Base-by-base conservation (phyloP, 2,329 filamentous ascomycete genomes). In the Exophiala sp. region DNA sequence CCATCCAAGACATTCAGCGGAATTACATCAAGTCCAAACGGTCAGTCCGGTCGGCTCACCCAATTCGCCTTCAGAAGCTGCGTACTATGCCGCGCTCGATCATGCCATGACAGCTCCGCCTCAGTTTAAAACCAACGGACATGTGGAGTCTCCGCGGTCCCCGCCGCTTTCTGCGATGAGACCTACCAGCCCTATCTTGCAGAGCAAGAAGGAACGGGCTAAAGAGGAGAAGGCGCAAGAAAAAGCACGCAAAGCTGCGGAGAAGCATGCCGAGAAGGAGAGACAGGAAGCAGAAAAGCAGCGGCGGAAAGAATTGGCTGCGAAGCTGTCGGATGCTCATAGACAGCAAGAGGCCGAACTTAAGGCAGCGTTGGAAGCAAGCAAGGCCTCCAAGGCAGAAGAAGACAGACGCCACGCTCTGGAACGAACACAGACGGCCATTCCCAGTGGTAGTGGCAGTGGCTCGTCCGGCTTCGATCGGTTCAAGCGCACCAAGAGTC, bases 171-270 rank as follows among this genome's bases (percentile, higher is more conserved):
- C 45, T n/a, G 35, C 49, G 14, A 46, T 46, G 2, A 66, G 29
- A 60, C 62, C 22, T 62, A 68, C 57, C 57, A 68, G 37, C 56
- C 62, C 32, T 47, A 56, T 46, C 40, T 56, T 38, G 57, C 79
- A 79, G 24, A 81, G 80, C 51, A 88, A 83, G 74, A 90, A 83
- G 68, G 86, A 86, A 55, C 68, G 69, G 37, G 73, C 72, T 30
- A 69, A 68, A 32, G 77, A 78, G 62, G 78, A 81, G 49, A 82
- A 81, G 58, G 78, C 79, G 40, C 72, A 78, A 62, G 78, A 81
- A 49, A 82, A 81, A 58, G 78, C 79, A 39, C 72, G 73, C 41
- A 79, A 78, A 60, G 71, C 66, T 21, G 68, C 70, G 41, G 73
- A 74, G 50, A 77, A 79, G 65, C 72, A 64, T 58, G 74, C 77